Base-by-base conservation (phyloP, 2,329 filamentous ascomycete genomes). In the Colletotrichum sp. region DNA sequence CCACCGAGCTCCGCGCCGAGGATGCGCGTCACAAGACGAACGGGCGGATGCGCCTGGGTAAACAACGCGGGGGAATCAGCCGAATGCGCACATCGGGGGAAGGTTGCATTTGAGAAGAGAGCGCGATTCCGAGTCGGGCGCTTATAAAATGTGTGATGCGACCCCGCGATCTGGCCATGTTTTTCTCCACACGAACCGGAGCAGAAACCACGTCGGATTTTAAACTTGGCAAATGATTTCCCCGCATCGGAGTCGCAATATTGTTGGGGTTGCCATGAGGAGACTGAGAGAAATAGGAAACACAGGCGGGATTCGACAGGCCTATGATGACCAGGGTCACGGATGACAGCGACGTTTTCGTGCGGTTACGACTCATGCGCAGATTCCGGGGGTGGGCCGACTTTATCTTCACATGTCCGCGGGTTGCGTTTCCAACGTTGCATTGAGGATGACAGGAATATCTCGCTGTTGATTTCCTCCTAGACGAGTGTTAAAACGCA, bases 221-320 rank as follows among this genome's bases (percentile, higher is more conserved):
- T 34, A n/a, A 39, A 65, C n/a, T 62, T 39, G 28, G 30, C 52
- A 30, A 66, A 24, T 15, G 16, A 22, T 16, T 75, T 72, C 68
- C 68, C 72, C 72, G 72, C 72, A 75, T 55, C 55, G 26, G 18
- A 60, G 52, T 62, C 28, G 68, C 68, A 67, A 26, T 67, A 36
- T 8, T 15, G 55, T 52, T 52, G 15, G 62, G 13, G 60, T 59
- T 66, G 9, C 18, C 10, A 60, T 15, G 28, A 24, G 44, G 18
- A 66, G 5, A 52, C 8, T 16, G 34, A 60, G 48, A 30, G 18
- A 12, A 66, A 71, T 67, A 65, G 52, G 34, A 30, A 71, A 44
- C 28, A 18, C 32, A 24, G 32, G 34, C 48, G 44, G 67, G 48
- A 52, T 39, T 65, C 28, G 32, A 65, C 67, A 34, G 68, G 59